Evolutionary conservation across 768 basidiomycete species (phyloP).

Genomic region (Lentinula detonsa): DNA sequence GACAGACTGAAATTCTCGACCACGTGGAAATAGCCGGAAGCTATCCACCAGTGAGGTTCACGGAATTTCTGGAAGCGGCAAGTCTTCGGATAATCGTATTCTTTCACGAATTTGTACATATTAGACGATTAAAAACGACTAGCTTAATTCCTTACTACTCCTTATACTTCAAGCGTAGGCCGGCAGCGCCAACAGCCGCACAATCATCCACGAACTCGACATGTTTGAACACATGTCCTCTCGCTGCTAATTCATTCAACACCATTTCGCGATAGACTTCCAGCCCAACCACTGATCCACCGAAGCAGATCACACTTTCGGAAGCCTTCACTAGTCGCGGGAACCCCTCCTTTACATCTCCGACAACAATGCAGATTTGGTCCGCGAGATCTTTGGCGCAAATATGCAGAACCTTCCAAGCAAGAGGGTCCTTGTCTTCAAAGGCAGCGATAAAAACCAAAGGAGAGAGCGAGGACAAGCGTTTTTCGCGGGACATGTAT

Average conservation of each 20-base stretch:
- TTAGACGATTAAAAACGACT: too few species aligned
- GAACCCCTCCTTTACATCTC: slow-evolving; percentile 24
- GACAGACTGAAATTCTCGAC: not conserved
- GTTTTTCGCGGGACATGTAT: slow-evolving; percentile 53
- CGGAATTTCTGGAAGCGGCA: not conserved
- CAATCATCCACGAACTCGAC: slow-evolving; percentile 69
- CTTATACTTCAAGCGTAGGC: slow-evolving; percentile 31
- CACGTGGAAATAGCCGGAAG: not conserved
- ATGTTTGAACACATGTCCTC: slow-evolving; percentile 59
- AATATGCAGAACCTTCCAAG: slow-evolving; percentile 47
- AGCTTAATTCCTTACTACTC: not conserved
- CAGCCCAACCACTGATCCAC: slow-evolving; percentile 71
- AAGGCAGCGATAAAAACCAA: slow-evolving; percentile 68
- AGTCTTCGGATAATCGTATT: too few species aligned
- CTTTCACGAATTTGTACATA: too few species aligned
- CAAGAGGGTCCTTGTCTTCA: slow-evolving; percentile 59
- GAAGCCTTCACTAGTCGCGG: slow-evolving; percentile 40
- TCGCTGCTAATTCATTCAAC: slow-evolving; percentile 46
- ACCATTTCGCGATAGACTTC: slow-evolving; percentile 51
- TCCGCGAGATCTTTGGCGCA: slow-evolving; percentile 51
- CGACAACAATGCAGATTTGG: slow-evolving; percentile 51
- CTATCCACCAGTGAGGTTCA: not conserved
- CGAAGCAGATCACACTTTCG: slow-evolving; percentile 65
- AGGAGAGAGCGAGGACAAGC: slow-evolving; percentile 68
- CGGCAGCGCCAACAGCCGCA: slow-evolving; percentile 56